phyloP scores from a whole-genome alignment of 441 rosid species.

The Pelargonium myrrhifolium region DNA sequence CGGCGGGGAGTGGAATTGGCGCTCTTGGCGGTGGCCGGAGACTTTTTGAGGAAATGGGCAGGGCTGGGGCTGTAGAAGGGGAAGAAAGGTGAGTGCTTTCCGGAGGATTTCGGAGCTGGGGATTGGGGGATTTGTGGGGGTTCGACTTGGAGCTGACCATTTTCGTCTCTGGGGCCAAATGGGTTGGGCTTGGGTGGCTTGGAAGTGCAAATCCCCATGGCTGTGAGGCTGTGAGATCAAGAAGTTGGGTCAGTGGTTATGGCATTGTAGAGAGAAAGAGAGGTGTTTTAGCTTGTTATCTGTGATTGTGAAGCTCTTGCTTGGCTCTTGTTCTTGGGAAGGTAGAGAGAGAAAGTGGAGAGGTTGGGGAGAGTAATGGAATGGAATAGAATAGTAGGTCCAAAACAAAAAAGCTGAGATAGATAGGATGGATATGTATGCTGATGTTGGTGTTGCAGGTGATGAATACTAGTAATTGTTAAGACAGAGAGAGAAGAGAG shows the following conservation, averaged over 20 bases:
- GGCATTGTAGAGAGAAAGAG: constrained; percentile 1
- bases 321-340: neutral
- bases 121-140: constrained; percentile 32
- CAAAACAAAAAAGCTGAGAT: neutral
- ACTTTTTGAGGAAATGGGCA: constrained; percentile 44
- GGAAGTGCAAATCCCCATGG: constrained; percentile 77
- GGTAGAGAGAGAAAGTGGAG: neutral
- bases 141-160: neutral
- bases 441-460: no score
- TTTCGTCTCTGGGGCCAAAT: constrained; percentile 38
- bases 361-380: no score
- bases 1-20: constrained; percentile 53
- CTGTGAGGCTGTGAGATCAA: constrained; percentile 1
- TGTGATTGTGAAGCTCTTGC: neutral
- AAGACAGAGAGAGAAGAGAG: no score
- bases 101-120: constrained; percentile 24
- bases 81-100: constrained; percentile 55
- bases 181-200: constrained; percentile 66
- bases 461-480: no score
- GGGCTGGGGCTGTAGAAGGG: constrained; percentile 75
- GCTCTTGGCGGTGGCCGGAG: constrained; percentile 29
- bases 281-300: neutral
- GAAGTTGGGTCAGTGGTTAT: neutral
- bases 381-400: neutral
- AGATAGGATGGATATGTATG: no score